These are phyloP conservation scores for Cadophora sp. DNA, from an alignment of 2,329 filamentous ascomycete species.

Conservation along the genomic window DNA sequence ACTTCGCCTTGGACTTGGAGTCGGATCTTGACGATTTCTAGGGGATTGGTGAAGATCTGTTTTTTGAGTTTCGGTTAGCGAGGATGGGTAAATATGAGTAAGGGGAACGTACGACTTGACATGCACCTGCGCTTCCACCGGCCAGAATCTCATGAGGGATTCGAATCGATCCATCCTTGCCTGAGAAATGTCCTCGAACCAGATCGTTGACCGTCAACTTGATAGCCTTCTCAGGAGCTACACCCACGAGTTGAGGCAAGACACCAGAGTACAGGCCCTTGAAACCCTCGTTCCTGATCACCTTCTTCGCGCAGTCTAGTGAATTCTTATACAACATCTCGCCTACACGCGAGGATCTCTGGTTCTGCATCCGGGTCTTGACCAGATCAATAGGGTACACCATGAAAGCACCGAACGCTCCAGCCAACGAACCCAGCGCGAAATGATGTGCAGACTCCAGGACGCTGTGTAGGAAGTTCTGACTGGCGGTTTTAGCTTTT, in stretches of 20 bases:
- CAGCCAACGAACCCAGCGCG: constrained; percentile 83
- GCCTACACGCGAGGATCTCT: constrained; percentile 81
- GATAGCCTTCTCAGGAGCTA: constrained; percentile 99
- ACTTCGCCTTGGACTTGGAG: constrained; percentile 97
- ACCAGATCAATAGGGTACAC: constrained; percentile 99
- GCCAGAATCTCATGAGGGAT: constrained; percentile 78
- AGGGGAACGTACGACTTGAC: constrained; percentile 82
- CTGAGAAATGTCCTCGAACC: constrained; percentile 77
- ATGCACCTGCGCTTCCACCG: constrained; percentile 88
- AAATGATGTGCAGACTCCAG: constrained; percentile 90
- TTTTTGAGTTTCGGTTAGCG: constrained; percentile 24
- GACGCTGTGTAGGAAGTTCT: constrained; percentile 66
- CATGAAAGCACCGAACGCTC: constrained; percentile 98
- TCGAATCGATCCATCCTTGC: constrained; percentile 76
- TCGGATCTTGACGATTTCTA: constrained; percentile 99
- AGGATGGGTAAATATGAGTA: background rate
- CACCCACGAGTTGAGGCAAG: constrained; percentile 91
- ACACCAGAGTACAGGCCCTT: constrained; percentile 93
- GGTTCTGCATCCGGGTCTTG: constrained; percentile 98
- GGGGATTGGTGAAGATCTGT: constrained; percentile 93
- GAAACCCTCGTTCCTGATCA: constrained; percentile 90
- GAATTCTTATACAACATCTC: constrained; percentile 97
- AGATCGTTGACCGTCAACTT: constrained; percentile 98
- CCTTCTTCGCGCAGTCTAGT: constrained; percentile 91
- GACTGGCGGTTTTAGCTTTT: constrained; percentile 61